Conservation (phyloP, 108 stramenopile species). For the Cyclotella choctawhatcheeana region DNA sequence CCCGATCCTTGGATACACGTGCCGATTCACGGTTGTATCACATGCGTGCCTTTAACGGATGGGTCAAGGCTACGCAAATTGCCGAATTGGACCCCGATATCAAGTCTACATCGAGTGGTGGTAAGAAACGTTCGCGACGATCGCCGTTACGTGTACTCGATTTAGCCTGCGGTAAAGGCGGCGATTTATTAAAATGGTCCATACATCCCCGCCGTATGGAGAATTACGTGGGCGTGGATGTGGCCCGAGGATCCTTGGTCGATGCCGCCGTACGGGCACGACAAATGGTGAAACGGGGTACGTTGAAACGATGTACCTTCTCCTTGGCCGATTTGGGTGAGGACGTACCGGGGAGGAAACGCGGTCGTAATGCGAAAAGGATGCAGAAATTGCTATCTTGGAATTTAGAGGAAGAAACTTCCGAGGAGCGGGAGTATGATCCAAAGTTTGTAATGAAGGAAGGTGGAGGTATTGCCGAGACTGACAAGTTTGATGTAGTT, state of each 20-base stretch:
- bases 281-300: slow-evolving; percentile 57
- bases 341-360: slow-evolving; percentile 85
- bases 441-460: slow-evolving; percentile 64
- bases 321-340: slow-evolving; percentile 87
- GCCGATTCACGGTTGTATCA: slow-evolving; percentile 92
- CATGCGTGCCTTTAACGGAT: slow-evolving; percentile 96
- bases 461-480: slow-evolving; percentile 72
- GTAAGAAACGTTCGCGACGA: slow-evolving; percentile 43
- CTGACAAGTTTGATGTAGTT: slow-evolving; percentile 91
- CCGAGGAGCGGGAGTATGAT: slow-evolving; percentile 50
- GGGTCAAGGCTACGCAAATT: slow-evolving; percentile 97
- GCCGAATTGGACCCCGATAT: slow-evolving; percentile 68
- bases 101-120: background rate
- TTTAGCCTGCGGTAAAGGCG: slow-evolving; percentile 98
- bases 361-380: slow-evolving; percentile 42
- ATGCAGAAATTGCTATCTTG: slow-evolving; percentile 83
- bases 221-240: slow-evolving; percentile 96
- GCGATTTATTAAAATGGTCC: slow-evolving; percentile 96
- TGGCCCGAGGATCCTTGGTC: slow-evolving; percentile 91
- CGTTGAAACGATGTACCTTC: slow-evolving; percentile 64
- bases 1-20: slow-evolving; percentile 69
- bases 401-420: slow-evolving; percentile 68
- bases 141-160: slow-evolving; percentile 88
- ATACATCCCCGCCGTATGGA: slow-evolving; percentile 71
- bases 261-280: slow-evolving; percentile 92